Evolutionary conservation across 2,329 filamentous ascomycete genomes (phyloP).

Genomic region (Fusarium nelsonii): DNA sequence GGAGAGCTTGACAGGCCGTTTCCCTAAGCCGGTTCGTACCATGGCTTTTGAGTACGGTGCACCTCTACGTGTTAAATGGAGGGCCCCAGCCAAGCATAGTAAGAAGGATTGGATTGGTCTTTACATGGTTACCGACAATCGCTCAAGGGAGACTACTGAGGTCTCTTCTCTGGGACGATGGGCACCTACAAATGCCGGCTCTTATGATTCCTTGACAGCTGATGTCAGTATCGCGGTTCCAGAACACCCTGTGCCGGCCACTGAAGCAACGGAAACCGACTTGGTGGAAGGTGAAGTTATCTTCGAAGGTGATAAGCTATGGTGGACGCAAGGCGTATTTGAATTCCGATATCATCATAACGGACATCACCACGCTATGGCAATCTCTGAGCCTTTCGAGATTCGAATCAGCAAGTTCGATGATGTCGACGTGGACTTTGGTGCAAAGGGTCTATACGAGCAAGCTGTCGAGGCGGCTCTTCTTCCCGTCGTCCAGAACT

Average conservation of each 20-base stretch:
- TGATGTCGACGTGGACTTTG: constrained; percentile 74
- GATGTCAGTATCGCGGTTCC: constrained; percentile 81
- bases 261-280: constrained; percentile 66
- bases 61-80: constrained; percentile 91
- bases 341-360: constrained; percentile 98
- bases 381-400: constrained; percentile 93
- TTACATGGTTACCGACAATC: constrained; percentile 96
- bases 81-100: constrained; percentile 85
- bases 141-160: constrained; percentile 84
- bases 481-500: constrained; percentile 88
- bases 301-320: constrained; percentile 93
- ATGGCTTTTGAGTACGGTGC: constrained; percentile 89
- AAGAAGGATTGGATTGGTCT: constrained; percentile 96
- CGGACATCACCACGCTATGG: constrained; percentile 92
- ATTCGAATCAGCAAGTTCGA: constrained; percentile 86
- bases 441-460: constrained; percentile 72
- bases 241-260: constrained; percentile 69
- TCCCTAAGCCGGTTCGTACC: constrained; percentile 78
- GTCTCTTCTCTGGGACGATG: constrained; percentile 90
- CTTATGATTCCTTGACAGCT: constrained; percentile 79
- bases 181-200: constrained; percentile 81
- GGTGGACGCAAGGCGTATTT: constrained; percentile 96
- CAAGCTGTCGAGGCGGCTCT: constrained; percentile 80
- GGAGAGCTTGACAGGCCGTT: constrained; percentile 77
- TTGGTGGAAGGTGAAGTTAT: constrained; percentile 83